Evolutionary conservation across 2,329 filamentous ascomycete genomes (phyloP).

Genomic region (Calonectria pseudoturangicola): DNA sequence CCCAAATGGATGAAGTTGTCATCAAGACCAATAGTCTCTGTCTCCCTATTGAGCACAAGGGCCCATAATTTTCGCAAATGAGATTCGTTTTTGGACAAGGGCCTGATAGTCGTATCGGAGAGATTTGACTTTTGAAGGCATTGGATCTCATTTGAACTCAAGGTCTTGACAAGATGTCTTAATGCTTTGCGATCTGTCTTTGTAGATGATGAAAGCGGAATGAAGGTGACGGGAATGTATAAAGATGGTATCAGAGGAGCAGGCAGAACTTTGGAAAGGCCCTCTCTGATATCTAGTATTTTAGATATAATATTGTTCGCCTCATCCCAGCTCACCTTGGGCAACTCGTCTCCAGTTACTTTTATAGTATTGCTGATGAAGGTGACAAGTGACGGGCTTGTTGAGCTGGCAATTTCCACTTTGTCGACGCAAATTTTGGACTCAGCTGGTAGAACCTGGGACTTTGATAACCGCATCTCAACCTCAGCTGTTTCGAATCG

Average conservation of each 20-base stretch:
- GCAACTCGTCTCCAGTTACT: neutral
- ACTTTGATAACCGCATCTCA: neutral
- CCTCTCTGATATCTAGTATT: neutral
- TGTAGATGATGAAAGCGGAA: slow-evolving; percentile 7
- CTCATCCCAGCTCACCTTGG: neutral
- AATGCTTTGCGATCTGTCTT: slow-evolving; percentile 7
- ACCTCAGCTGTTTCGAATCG: slow-evolving; percentile 7
- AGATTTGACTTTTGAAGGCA: neutral
- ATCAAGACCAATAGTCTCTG: neutral
- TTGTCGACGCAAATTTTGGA: slow-evolving; percentile 8
- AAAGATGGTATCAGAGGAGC: neutral
- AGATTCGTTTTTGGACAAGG: neutral
- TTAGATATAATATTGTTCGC: neutral
- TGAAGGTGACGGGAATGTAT: neutral
- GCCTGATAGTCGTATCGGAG: neutral
- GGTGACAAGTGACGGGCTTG: neutral
- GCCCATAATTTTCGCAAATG: neutral
- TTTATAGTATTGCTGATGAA: neutral
- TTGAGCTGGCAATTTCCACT: neutral
- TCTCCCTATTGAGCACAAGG: neutral
- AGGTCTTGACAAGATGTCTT: neutral
- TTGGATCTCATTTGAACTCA: neutral
- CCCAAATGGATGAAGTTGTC: slow-evolving; percentile 16
- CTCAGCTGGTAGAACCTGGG: neutral
- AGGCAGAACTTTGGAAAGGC: neutral